Percentiles rank a stretch among this genome's conserved stretches.
phyloP scores from a whole-genome alignment of 2,329 filamentous ascomycete species.

The Mycosphaerella arachidis region DNA sequence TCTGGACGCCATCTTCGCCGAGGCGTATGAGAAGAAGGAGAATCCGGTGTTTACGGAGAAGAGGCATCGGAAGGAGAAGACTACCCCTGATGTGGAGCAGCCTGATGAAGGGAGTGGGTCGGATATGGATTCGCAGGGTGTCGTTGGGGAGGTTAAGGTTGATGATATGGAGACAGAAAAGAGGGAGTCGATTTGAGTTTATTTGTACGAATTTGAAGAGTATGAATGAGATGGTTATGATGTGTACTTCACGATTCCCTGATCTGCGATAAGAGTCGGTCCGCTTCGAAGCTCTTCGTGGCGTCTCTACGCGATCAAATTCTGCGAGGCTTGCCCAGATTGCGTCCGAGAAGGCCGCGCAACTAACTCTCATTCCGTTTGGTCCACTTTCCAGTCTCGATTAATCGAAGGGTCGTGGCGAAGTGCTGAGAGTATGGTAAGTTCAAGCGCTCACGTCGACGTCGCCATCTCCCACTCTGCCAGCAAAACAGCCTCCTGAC shows the following conservation, averaged over 20 bases:
- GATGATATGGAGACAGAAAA: neutral
- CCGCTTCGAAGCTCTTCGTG: too few relatives aligned
- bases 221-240: neutral
- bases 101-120: neutral
- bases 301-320: too few relatives aligned
- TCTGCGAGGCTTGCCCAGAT: too few relatives aligned
- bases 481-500: too few relatives aligned
- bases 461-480: too few relatives aligned
- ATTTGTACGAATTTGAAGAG: neutral
- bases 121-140: neutral
- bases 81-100: conserved; percentile 9
- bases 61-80: conserved; percentile 17
- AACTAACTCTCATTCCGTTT: too few relatives aligned
- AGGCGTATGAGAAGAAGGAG: conserved; percentile 21
- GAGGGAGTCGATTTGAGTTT: neutral
- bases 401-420: too few relatives aligned
- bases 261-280: too few relatives aligned
- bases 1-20: conserved; percentile 23
- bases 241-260: neutral
- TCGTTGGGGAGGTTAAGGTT: neutral
- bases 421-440: too few relatives aligned
- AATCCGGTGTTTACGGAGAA: conserved; percentile 24
- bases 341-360: too few relatives aligned
- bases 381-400: too few relatives aligned
- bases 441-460: too few relatives aligned